Evolutionary conservation across 805 yeast species (phyloP), one percentile per base, ranked within the genome.

Genomic region (Hanseniaspora osmophila): DNA sequence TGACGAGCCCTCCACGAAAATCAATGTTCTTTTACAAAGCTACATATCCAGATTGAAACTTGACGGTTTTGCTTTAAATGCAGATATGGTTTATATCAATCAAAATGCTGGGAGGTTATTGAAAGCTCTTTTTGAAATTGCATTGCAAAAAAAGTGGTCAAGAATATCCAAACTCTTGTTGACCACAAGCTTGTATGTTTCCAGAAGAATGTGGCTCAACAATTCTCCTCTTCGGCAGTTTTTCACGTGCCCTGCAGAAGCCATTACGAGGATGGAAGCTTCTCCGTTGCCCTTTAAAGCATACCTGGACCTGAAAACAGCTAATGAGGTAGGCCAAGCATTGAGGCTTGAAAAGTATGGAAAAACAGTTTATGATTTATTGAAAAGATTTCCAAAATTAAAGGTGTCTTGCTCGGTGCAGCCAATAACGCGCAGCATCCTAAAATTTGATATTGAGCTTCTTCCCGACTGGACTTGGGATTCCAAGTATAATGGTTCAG

Each of bases 61-160:
- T 15, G 92, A 83, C 0, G 97, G 97, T 0, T 84, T 85, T 65
- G 96, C 96, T 0, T 63, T 94, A 49, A 77, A 82, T 72, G 78
- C 95, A 0, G 99, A 92, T 65, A 86, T 88, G 95, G 71, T 85
- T 2, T 92, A 84, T 58, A 77, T 92, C 37, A 83, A 92, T 0
- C 97, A 92, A 61, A 85, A 94, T 37, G 96, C 96, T 1, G 90
- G 94, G 2, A 73, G 99, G 57, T 62, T 92, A 35, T 67, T 88
- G 46, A 66, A 96, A 47, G 96, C 97, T 0, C 73, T 94, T 50
- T 78, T 74, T 58, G 96, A 90, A 56, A 75, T 92, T 32, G 74
- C 84, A 10, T 52, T 84, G 41, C 68, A 71, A 44, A 83, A 79
- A 51, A 71, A 73, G 10, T 87, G 95, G 94, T 71, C 95, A 0